phyloP scores from a whole-genome alignment of 176 grass and related monocot species.

The Ensete glaucum region DNA sequence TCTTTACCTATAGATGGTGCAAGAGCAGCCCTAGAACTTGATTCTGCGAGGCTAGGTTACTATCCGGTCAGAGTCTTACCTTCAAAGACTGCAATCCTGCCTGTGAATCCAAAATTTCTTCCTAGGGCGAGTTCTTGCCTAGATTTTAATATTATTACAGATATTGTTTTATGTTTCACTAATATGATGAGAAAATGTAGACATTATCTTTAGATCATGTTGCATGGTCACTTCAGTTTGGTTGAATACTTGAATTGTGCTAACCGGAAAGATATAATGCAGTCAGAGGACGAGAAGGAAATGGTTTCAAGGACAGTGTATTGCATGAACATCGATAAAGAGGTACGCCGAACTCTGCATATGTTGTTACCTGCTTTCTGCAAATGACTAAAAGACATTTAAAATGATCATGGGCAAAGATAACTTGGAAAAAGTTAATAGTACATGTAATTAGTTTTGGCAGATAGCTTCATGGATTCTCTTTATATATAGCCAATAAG shows the following conservation, averaged over 20 bases:
- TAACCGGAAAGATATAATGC: neutral
- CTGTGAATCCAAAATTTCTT: slow-evolving; percentile 93
- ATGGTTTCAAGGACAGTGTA: slow-evolving; percentile 89
- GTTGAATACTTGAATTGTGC: neutral
- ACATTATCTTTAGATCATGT: neutral
- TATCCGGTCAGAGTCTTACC: slow-evolving; percentile 89
- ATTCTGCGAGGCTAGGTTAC: slow-evolving; percentile 59
- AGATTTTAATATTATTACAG: neutral
- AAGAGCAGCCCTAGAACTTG: slow-evolving; percentile 61
- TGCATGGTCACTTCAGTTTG: neutral
- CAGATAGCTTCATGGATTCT: too few relatives aligned
- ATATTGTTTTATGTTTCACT: neutral
- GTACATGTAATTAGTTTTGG: too few relatives aligned
- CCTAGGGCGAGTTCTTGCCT: slow-evolving; percentile 39
- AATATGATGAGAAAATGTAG: neutral
- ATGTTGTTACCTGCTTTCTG: neutral
- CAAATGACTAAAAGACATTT: neutral
- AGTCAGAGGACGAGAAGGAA: slow-evolving; percentile 82
- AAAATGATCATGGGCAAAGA: neutral
- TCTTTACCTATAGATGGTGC: slow-evolving; percentile 54
- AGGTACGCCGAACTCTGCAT: slow-evolving; percentile 33
- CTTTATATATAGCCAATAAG: too few relatives aligned
- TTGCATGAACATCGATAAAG: slow-evolving; percentile 97
- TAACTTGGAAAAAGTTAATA: neutral
- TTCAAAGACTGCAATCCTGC: slow-evolving; percentile 84